A percentile compares a stretch with the other conserved stretches of the same genome.
These are phyloP conservation scores for Potentilla sterilis DNA, from an alignment of 306 rosid genomes.

Conservation along the genomic window DNA sequence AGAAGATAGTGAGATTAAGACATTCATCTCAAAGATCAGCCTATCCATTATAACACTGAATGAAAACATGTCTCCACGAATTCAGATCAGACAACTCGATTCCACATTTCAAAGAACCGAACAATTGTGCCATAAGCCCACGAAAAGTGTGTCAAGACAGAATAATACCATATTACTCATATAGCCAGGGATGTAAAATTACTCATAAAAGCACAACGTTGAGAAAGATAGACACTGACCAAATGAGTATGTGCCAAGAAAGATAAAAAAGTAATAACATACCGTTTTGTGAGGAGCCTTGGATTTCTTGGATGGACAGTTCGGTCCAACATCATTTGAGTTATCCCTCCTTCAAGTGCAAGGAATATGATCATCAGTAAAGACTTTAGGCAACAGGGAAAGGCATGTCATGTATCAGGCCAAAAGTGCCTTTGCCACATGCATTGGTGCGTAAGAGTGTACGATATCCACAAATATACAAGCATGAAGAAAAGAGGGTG, in stretches of 20 bases:
- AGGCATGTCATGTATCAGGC: neutral
- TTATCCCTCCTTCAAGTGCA: constrained; percentile 35
- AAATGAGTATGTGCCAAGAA: neutral
- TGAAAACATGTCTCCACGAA: neutral
- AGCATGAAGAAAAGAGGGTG: neutral
- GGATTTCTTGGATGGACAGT: constrained; percentile 31
- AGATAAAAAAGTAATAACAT: neutral
- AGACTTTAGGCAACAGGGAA: constrained; percentile 1
- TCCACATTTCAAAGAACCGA: neutral
- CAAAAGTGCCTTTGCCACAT: neutral
- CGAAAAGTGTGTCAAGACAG: neutral
- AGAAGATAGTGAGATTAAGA: neutral
- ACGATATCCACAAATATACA: neutral
- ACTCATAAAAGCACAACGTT: neutral
- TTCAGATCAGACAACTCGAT: neutral
- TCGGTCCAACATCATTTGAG: constrained; percentile 21
- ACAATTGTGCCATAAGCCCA: neutral
- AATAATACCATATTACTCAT: neutral
- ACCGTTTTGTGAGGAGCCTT: constrained; percentile 59
- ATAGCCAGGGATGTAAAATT: neutral
- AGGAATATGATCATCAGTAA: constrained; percentile 1
- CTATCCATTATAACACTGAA: neutral
- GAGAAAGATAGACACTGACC: neutral
- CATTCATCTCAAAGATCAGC: neutral
- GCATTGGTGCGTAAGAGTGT: neutral